Conservation (phyloP, 352 stramenopile species). For the Pythium apleroticum region DNA sequence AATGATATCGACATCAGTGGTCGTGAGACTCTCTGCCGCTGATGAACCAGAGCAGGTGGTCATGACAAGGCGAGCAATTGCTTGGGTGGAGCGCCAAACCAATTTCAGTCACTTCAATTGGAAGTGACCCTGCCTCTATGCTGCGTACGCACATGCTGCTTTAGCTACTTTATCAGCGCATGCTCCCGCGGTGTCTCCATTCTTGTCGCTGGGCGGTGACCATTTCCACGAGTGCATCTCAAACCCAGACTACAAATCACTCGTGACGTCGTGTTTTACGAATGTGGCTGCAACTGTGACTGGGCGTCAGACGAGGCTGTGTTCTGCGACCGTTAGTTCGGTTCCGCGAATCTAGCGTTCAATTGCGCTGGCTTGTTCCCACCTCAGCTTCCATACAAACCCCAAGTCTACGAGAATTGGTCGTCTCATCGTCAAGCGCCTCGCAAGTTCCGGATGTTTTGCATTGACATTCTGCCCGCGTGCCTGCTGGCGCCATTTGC, state of each 20-base stretch:
- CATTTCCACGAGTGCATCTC: neutral
- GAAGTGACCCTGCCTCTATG: neutral
- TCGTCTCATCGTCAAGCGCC: slow-evolving; percentile 8
- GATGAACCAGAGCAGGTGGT: neutral
- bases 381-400: slow-evolving; percentile 10
- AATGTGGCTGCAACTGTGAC: neutral
- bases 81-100: neutral
- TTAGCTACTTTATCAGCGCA: neutral
- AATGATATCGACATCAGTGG: slow-evolving; percentile 8
- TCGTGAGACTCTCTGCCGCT: neutral
- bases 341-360: slow-evolving; percentile 4
- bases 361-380: slow-evolving; percentile 27
- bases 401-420: neutral
- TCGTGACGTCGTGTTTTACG: neutral
- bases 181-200: neutral
- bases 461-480: slow-evolving; percentile 24
- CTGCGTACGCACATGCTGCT: too few species aligned
- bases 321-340: slow-evolving; percentile 2
- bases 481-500: slow-evolving; percentile 24
- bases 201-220: neutral
- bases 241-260: neutral
- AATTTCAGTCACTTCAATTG: neutral
- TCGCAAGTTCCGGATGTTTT: slow-evolving; percentile 23
- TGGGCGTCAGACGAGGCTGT: neutral
- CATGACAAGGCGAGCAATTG: neutral